A percentile compares a stretch with the other conserved stretches of the same genome.
phyloP scores from a whole-genome alignment of 768 basidiomycete species.

The Hydnum rufescens region DNA sequence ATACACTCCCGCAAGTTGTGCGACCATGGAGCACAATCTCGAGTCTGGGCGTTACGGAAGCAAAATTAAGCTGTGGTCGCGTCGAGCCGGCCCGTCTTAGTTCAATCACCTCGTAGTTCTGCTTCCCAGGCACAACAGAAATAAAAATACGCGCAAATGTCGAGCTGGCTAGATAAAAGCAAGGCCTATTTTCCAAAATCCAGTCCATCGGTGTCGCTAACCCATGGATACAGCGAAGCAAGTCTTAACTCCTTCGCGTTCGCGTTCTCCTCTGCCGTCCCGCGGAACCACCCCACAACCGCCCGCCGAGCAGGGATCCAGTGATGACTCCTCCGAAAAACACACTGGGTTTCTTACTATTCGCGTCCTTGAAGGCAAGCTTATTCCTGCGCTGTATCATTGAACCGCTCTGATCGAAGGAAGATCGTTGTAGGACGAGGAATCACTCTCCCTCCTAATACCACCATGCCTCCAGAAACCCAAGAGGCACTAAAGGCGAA shows the following conservation, averaged over 20 bases:
- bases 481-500: constrained; percentile 51
- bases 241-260: constrained; percentile 43
- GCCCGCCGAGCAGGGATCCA: background rate
- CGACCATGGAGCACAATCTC: too few species aligned
- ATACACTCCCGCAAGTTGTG: too few species aligned
- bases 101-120: too few species aligned
- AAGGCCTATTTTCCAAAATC: background rate
- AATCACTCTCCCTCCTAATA: constrained; percentile 57
- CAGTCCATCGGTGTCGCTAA: background rate
- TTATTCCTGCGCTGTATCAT: too few species aligned
- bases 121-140: too few species aligned
- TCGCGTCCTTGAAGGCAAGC: constrained; percentile 76
- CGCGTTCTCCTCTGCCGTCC: constrained; percentile 63
- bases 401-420: too few species aligned
- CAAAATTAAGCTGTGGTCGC: too few species aligned
- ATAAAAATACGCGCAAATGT: too few species aligned
- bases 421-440: too few species aligned
- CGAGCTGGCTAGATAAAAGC: background rate
- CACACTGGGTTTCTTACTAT: constrained; percentile 87
- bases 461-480: constrained; percentile 64
- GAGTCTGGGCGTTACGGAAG: too few species aligned
- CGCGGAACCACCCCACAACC: constrained; percentile 47
- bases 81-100: too few species aligned
- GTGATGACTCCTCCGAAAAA: constrained; percentile 23
- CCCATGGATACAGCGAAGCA: constrained; percentile 29